Percentiles rank a stretch among this genome's conserved stretches.
phyloP scores from a whole-genome alignment of 2,329 filamentous ascomycete genomes.

The Colletotrichum somersetense region DNA sequence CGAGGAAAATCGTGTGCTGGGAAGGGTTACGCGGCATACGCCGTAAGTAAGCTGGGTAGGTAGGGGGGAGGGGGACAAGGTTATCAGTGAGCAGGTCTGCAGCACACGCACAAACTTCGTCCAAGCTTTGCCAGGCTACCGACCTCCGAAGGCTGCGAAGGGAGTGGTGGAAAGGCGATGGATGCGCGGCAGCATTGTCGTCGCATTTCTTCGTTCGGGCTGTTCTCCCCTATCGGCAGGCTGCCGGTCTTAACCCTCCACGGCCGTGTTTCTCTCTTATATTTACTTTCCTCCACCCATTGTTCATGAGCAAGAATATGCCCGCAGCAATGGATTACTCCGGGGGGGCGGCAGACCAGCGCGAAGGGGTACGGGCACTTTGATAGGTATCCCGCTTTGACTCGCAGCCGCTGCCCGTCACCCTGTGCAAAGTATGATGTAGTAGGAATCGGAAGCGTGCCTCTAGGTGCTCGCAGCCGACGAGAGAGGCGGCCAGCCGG shows the following conservation, averaged over 20 bases:
- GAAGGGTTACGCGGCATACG: background rate
- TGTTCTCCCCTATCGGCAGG: slow-evolving; percentile 37
- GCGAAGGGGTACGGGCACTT: slow-evolving; percentile 17
- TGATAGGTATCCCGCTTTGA: slow-evolving; percentile 22
- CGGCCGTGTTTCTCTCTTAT: background rate
- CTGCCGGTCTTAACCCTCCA: slow-evolving; percentile 34
- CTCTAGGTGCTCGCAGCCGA: background rate
- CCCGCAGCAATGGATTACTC: background rate
- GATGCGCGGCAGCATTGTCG: background rate
- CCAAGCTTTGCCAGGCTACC: slow-evolving; percentile 8
- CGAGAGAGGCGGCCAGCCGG: background rate
- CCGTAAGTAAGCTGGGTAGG: no score
- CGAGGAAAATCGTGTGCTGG: background rate
- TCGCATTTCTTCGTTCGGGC: slow-evolving; percentile 25
- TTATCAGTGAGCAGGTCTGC: background rate
- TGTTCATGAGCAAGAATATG: background rate
- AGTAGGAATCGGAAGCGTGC: background rate
- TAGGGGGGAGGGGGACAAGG: background rate
- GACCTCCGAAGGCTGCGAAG: slow-evolving; percentile 24
- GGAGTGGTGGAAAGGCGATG: slow-evolving; percentile 26
- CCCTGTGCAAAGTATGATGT: slow-evolving; percentile 10
- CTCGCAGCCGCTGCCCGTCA: slow-evolving; percentile 1
- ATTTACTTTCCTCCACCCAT: background rate
- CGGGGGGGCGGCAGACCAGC: background rate
- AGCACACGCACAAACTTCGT: slow-evolving; percentile 11